A percentile compares a stretch with the other conserved stretches of the same genome.
Conservation (phyloP, 352 stramenopile species). For the Plasmopara viticola region DNA sequence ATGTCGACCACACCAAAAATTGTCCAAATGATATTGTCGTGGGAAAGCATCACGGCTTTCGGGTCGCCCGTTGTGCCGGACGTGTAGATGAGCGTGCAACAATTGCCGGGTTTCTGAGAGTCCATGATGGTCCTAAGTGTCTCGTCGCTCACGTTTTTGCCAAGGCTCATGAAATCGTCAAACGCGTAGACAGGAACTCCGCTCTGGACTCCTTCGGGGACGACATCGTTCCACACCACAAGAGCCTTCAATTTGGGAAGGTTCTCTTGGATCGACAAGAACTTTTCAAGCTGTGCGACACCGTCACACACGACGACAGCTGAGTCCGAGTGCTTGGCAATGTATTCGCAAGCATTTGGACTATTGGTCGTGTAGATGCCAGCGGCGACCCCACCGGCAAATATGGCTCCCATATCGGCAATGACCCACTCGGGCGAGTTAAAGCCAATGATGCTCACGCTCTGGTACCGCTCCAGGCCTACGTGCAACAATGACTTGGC, state of each 20-base stretch:
- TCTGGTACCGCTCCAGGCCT: slow-evolving; percentile 65
- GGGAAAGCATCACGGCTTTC: slow-evolving; percentile 96
- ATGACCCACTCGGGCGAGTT: slow-evolving; percentile 92
- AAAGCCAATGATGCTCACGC: slow-evolving; percentile 87
- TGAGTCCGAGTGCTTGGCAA: slow-evolving; percentile 90
- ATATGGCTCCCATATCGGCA: slow-evolving; percentile 88
- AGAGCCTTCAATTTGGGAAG: slow-evolving; percentile 91
- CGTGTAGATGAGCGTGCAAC: slow-evolving; percentile 92
- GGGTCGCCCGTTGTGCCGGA: slow-evolving; percentile 91
- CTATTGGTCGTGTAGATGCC: slow-evolving; percentile 97
- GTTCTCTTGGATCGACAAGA: slow-evolving; percentile 80
- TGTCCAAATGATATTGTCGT: slow-evolving; percentile 92
- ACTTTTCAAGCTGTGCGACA: slow-evolving; percentile 92
- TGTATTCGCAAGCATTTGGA: slow-evolving; percentile 88
- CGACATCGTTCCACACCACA: slow-evolving; percentile 87
- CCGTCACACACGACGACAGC: slow-evolving; percentile 90
- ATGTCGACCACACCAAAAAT: slow-evolving; percentile 54
- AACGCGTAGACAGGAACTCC: slow-evolving; percentile 70
- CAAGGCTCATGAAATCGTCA: slow-evolving; percentile 74
- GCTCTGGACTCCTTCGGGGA: slow-evolving; percentile 63
- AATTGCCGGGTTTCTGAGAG: slow-evolving; percentile 77
- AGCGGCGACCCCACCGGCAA: slow-evolving; percentile 87
- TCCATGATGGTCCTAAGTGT: slow-evolving; percentile 70
- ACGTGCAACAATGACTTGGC: slow-evolving; percentile 73
- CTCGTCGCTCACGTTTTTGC: slow-evolving; percentile 54